A percentile compares a stretch with the other conserved stretches of the same genome.
phyloP scores from a whole-genome alignment of 108 stramenopile genomes.

The Pelagomonas calceolata region DNA sequence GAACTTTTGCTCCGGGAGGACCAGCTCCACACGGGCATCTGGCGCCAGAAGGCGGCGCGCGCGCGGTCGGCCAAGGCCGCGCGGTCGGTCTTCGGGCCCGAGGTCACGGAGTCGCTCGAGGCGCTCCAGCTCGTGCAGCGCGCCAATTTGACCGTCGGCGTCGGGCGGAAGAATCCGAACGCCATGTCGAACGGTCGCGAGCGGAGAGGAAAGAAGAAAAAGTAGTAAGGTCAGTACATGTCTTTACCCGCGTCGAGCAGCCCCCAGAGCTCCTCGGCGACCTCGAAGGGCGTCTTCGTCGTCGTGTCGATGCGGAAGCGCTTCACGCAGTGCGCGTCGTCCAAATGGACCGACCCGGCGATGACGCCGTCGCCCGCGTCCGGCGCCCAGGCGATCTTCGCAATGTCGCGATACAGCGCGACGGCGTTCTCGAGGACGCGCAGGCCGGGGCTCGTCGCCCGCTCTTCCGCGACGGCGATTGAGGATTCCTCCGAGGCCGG shows the following conservation, averaged over 20 bases:
- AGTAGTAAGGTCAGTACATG: too few species aligned
- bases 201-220: slow-evolving; percentile 60
- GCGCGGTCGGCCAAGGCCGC: slow-evolving; percentile 47
- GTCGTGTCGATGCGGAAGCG: background rate
- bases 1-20: slow-evolving; percentile 90
- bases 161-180: slow-evolving; percentile 80
- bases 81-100: slow-evolving; percentile 71
- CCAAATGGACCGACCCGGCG: background rate
- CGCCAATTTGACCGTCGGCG: slow-evolving; percentile 67
- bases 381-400: background rate
- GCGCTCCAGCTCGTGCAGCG: slow-evolving; percentile 42
- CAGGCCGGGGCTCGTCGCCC: too few species aligned
- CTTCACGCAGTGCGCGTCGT: background rate
- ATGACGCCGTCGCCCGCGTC: background rate
- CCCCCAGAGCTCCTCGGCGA: background rate
- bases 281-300: background rate
- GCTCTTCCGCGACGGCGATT: too few species aligned
- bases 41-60: slow-evolving; percentile 85
- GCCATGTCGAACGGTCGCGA: slow-evolving; percentile 78
- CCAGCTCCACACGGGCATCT: slow-evolving; percentile 85
- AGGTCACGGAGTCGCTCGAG: slow-evolving; percentile 70
- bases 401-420: background rate
- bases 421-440: too few species aligned
- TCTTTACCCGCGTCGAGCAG: background rate
- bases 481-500: too few species aligned